Percentiles rank a stretch among this genome's conserved stretches.
These are phyloP conservation scores for Aphanoascus verrucosus DNA, from an alignment of 2,329 filamentous ascomycete genomes.

Conservation along the genomic window DNA sequence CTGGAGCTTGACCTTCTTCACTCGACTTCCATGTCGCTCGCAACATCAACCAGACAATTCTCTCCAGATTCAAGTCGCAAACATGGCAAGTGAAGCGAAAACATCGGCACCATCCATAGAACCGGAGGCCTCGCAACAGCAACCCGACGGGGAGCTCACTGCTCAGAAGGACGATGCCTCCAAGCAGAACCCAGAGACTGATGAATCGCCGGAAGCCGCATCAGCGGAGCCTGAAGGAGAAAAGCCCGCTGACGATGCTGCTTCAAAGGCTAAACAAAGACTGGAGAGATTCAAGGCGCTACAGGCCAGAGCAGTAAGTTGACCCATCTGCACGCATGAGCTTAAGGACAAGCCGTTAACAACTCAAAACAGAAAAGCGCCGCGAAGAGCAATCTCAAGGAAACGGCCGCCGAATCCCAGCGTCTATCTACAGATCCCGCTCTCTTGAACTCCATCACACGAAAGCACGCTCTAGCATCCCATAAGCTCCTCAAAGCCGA, in stretches of 20 bases:
- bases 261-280: slow-evolving; percentile 46
- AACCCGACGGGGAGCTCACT: not conserved
- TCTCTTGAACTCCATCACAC: slow-evolving; percentile 65
- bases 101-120: not conserved
- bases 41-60: not conserved
- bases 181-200: not conserved
- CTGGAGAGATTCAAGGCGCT: slow-evolving; percentile 78
- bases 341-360: not conserved
- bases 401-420: slow-evolving; percentile 72
- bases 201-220: not conserved
- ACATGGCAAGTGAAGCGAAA: slow-evolving; percentile 1
- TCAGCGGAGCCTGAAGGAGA: not conserved
- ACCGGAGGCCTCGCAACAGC: not conserved
- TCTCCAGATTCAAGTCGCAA: not conserved
- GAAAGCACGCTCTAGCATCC: slow-evolving; percentile 75
- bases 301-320: slow-evolving; percentile 59
- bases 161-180: not conserved
- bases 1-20: not conserved
- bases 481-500: slow-evolving; percentile 93
- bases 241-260: not conserved
- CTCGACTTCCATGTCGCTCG: not conserved
- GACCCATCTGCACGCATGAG: not conserved
- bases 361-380: slow-evolving; percentile 28
- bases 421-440: slow-evolving; percentile 66
- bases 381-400: slow-evolving; percentile 57